These are phyloP conservation scores for Stachybotrys chlorohalonatus DNA, from an alignment of 2,329 filamentous ascomycete genomes.

Conservation along the genomic window DNA sequence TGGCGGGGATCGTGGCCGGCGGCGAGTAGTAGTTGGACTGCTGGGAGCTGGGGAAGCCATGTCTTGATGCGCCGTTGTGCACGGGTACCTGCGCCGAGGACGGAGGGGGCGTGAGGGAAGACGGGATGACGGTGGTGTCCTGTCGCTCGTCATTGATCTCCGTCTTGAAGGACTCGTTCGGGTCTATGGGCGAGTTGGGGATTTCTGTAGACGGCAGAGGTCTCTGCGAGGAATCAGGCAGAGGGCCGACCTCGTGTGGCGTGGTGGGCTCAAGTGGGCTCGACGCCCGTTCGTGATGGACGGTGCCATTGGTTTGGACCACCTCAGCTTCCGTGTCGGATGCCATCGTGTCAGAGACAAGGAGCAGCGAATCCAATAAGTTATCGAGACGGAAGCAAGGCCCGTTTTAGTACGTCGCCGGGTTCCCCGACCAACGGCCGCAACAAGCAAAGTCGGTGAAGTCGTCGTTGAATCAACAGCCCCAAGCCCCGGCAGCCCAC, in stretches of 20 bases:
- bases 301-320: slow-evolving; percentile 20
- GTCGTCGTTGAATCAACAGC: background rate
- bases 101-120: slow-evolving; percentile 48
- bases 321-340: slow-evolving; percentile 24
- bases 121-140: slow-evolving; percentile 40
- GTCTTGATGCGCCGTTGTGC: slow-evolving; percentile 15
- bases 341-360: slow-evolving; percentile 17
- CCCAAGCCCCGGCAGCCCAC: too few relatives aligned
- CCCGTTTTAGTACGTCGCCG: background rate
- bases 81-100: slow-evolving; percentile 38
- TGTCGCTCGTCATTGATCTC: slow-evolving; percentile 39
- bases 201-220: slow-evolving; percentile 50
- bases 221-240: slow-evolving; percentile 34
- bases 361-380: background rate
- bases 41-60: slow-evolving; percentile 31
- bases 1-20: slow-evolving; percentile 36
- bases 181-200: slow-evolving; percentile 43
- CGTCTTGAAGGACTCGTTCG: slow-evolving; percentile 37
- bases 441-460: background rate
- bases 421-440: background rate
- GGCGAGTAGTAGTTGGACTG: slow-evolving; percentile 43
- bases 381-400: background rate
- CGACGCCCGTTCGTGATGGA: slow-evolving; percentile 19
- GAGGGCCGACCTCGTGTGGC: slow-evolving; percentile 18
- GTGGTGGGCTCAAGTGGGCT: slow-evolving; percentile 24